phyloP scores from a whole-genome alignment of 148 eudicot species.

The Gaultheria prostrata region DNA sequence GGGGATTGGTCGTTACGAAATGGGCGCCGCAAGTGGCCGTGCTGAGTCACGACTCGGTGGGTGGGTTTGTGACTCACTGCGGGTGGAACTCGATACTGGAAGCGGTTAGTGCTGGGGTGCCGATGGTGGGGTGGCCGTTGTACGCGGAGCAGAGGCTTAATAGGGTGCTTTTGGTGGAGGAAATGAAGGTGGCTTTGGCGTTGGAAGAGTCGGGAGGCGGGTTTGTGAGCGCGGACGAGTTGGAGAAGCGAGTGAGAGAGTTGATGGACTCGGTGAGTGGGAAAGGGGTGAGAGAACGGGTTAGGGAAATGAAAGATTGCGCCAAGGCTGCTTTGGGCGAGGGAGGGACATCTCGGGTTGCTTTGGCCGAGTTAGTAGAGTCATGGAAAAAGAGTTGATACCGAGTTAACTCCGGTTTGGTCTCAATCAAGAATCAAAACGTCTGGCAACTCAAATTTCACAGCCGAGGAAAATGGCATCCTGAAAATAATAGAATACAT shows the following conservation, averaged over 20 bases:
- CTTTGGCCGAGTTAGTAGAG: constrained; percentile 25
- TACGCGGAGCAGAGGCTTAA: constrained; percentile 50
- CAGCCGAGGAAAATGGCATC: too few species aligned
- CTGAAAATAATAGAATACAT: too few species aligned
- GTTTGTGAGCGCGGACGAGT: constrained; percentile 32
- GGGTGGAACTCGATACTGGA: constrained; percentile 50
- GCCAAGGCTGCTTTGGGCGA: constrained; percentile 21
- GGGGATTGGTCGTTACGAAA: constrained; percentile 23
- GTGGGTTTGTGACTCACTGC: constrained; percentile 29
- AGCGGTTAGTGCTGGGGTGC: constrained; percentile 35
- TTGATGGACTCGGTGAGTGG: constrained; percentile 26
- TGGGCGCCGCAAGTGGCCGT: constrained; percentile 38
- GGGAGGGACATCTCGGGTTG: constrained; percentile 23
- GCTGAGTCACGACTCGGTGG: constrained; percentile 23
- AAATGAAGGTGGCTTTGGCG: constrained; percentile 33
- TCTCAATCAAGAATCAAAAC: not conserved
- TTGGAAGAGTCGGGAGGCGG: constrained; percentile 33
- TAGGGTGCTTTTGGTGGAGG: constrained; percentile 41
- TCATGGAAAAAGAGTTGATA: constrained; percentile 20
- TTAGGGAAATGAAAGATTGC: constrained; percentile 7
- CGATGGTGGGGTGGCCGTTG: constrained; percentile 49
- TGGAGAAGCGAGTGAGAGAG: constrained; percentile 41
- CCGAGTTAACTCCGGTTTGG: not conserved
- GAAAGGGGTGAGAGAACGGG: constrained; percentile 16
- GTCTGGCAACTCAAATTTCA: too few species aligned